Conservation (phyloP, 2,329 filamentous ascomycete genomes). For the Myriosclerotinia curreyana region DNA sequence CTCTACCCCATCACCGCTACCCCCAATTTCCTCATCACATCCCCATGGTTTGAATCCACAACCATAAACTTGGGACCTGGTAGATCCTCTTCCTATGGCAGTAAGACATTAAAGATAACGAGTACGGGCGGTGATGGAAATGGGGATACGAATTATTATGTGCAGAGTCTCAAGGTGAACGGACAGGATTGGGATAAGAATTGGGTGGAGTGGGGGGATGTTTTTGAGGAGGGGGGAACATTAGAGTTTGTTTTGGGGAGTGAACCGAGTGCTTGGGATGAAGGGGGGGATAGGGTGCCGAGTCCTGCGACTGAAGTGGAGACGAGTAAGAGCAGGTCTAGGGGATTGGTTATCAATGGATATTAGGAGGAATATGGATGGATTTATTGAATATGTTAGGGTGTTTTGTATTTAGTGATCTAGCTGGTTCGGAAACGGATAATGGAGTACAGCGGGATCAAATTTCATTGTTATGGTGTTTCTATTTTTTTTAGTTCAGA, state of each 20-base stretch:
- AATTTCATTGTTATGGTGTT: background rate
- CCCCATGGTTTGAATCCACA: slow-evolving; percentile 60
- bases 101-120: slow-evolving; percentile 53
- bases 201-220: slow-evolving; percentile 64
- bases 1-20: slow-evolving; percentile 67
- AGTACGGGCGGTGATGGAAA: slow-evolving; percentile 44
- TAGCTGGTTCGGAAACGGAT: background rate
- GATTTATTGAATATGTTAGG: background rate
- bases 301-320: slow-evolving; percentile 50
- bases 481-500: background rate
- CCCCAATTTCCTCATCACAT: slow-evolving; percentile 62
- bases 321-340: background rate
- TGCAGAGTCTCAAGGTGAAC: slow-evolving; percentile 65
- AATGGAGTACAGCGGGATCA: background rate
- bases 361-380: background rate
- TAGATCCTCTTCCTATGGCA: slow-evolving; percentile 24
- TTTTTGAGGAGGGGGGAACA: slow-evolving; percentile 61
- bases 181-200: slow-evolving; percentile 58
- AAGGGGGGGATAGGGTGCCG: slow-evolving; percentile 50
- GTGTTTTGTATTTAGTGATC: background rate
- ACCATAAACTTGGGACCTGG: slow-evolving; percentile 43
- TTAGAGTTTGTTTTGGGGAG: slow-evolving; percentile 61
- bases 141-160: slow-evolving; percentile 50
- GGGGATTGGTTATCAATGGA: background rate
- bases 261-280: slow-evolving; percentile 47